Conservation (phyloP, 2,329 filamentous ascomycete genomes). For the Pseudocercospora pini-densiflorae region DNA sequence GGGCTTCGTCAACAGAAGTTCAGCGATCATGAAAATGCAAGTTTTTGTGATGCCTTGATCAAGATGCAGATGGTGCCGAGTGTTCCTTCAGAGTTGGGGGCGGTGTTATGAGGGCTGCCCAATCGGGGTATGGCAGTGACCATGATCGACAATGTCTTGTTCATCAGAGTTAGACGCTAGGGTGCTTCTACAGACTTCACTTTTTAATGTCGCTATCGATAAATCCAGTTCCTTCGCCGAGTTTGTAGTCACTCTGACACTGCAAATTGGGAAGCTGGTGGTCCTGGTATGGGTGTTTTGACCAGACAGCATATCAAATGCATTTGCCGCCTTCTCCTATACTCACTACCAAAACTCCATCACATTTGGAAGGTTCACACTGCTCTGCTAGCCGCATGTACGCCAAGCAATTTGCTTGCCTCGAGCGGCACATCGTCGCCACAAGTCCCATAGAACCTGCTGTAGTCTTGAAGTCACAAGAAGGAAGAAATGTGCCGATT, state of each 20-base stretch:
- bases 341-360: neutral
- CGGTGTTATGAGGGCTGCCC: neutral
- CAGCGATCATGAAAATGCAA: too few relatives aligned
- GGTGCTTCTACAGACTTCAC: neutral
- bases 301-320: neutral
- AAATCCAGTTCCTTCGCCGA: neutral
- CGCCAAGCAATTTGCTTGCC: neutral
- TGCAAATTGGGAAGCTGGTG: neutral
- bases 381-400: neutral
- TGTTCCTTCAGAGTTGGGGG: neutral
- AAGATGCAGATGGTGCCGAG: neutral
- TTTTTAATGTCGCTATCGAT: neutral
- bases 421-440: neutral
- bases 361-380: neutral
- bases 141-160: neutral
- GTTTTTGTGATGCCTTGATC: neutral
- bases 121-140: neutral
- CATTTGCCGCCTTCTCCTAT: neutral
- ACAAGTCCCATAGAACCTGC: neutral
- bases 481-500: neutral
- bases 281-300: neutral
- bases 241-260: neutral
- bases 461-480: neutral
- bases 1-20: too few relatives aligned
- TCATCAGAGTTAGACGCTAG: neutral